Base-by-base conservation (phyloP, 2,329 filamentous ascomycete species). In the Fusarium solani-melongenae region DNA sequence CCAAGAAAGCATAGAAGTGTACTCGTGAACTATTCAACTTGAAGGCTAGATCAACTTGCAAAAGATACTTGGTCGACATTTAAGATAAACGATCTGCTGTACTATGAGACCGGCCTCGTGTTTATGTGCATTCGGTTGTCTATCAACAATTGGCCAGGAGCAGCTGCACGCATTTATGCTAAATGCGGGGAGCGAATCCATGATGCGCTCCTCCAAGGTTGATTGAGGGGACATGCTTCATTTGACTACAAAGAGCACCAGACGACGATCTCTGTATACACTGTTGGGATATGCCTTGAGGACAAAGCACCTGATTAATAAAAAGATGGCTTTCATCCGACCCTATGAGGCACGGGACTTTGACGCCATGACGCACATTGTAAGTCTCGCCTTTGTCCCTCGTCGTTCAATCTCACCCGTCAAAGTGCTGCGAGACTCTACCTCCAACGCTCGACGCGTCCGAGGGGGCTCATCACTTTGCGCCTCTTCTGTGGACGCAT, bases 401-500 rank as follows among this genome's bases (percentile, higher is more conserved):
- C 7, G 11, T 34, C 8, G 10, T 56, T 56, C 14, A 20, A 27
- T 34, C 29, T 56, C 31, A 36, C 33, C 14, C 2, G 33, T 24
- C 12, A 22, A n/a, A 87, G 86, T 88, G 86, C 77, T 84, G 85
- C 62, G 83, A 79, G 31, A 88, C 86, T 34, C 83, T 88, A 20
- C 85, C 85, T 5, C 83, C 83, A 0, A 83, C 82, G 6, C 82
- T 87, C n/a, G 39, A 73, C 29, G 51, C 74, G 20, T 84, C 83
- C 31, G 76, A 81, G 38, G 76, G 74, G 12, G 82, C 81, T 6
- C 69, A 72, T 55, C 79, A 79, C 20, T 80, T 86, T 33, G 81
- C 85, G 15, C 86, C 86, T 1, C 88, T 88, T 79, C 73, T 88
- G 75, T 88, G 86, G 86, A 86, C 85, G 10, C 86, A 87, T 75